Percentiles rank a stretch among this genome's conserved stretches.
Conservation (phyloP, 305 asterid genomes). For the Plantago rigida region DNA sequence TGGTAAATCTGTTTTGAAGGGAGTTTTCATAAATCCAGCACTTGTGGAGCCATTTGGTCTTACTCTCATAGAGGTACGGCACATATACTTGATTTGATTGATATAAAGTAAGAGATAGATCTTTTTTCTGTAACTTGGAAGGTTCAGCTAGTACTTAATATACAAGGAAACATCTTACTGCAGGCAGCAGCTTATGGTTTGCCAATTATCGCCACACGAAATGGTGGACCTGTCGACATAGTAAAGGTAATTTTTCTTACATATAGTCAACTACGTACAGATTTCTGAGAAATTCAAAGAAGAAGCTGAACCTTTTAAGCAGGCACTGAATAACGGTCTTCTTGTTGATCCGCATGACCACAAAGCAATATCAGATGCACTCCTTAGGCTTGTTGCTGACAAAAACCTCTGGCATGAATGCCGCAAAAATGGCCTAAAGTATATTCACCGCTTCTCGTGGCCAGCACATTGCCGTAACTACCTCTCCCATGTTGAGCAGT, state of each 20-base stretch:
- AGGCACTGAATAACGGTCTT: slow-evolving; percentile 80
- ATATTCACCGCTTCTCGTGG: slow-evolving; percentile 89
- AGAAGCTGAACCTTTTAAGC: slow-evolving; percentile 5
- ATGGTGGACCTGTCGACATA: slow-evolving; percentile 96
- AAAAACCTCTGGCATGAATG: slow-evolving; percentile 83
- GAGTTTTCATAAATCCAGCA: slow-evolving; percentile 95
- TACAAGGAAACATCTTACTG: no score
- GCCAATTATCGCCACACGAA: slow-evolving; percentile 85
- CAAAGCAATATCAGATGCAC: slow-evolving; percentile 67
- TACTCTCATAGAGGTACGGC: slow-evolving; percentile 71
- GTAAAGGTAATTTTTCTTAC: slow-evolving; percentile 29
- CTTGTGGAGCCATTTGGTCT: slow-evolving; percentile 83
- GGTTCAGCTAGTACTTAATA: slow-evolving; percentile 7
- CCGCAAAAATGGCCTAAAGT: slow-evolving; percentile 66
- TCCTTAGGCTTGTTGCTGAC: slow-evolving; percentile 73
- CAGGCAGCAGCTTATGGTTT: slow-evolving; percentile 96
- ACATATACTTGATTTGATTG: neutral
- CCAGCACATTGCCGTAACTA: slow-evolving; percentile 84
- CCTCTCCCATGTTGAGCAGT: slow-evolving; percentile 60
- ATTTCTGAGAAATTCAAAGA: slow-evolving; percentile 13
- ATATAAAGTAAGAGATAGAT: neutral
- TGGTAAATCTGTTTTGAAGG: slow-evolving; percentile 37
- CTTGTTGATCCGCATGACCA: slow-evolving; percentile 90
- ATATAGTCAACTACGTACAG: slow-evolving; percentile 40
- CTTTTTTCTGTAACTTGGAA: slow-evolving; percentile 3